Base-by-base conservation (phyloP, 305 asterid species). In the Fraxinus latifolia region DNA sequence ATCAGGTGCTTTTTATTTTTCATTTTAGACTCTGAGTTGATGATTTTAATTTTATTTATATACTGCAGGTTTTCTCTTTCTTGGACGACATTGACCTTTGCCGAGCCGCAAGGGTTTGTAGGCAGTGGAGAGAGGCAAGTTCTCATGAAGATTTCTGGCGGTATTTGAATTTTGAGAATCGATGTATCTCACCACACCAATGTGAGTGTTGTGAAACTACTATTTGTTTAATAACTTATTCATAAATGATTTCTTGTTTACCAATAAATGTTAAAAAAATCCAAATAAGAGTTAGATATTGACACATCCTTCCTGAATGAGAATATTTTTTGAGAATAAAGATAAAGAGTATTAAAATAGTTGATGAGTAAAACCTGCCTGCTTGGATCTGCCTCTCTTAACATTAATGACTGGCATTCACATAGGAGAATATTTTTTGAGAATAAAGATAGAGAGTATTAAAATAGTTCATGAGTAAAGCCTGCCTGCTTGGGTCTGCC, bases 121-220 rank as follows among this genome's bases (percentile, higher is more conserved):
- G 87, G 89, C 99, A 94, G 90, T 96, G 99, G 99, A 91, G 97
- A 84, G 91, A 90, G 80, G 96, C 98, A 47, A 93, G 97, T 87
- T 90, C 97, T 80, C 99, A 96, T 85, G 99, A 96, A 87, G 98
- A 96, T 84, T 96, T 96, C 87, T 95, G 98, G 98, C 94, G 96
- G 76, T 89, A 83, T 89, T 86, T 95, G 87, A 92, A 95, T 89
- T 96, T 96, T 88, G 97, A 92, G 91, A 92, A 90, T 82, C 91
- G 90, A 79, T 80, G 27, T 80, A 91, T 96, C 86, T 86, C 97
- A 68, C 82, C 82, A 42, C 90, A 80, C 36, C 98, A 93, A 83
- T 93, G 99, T 96, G 90, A 91, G 99, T 90, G 33, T 44, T 82
- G 23, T 12, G 60, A 27, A 67, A 8, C 74, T 36, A 62, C 78